These are phyloP conservation scores for Diospyros kaki DNA, from an alignment of 148 eudicot species.

Conservation along the genomic window DNA sequence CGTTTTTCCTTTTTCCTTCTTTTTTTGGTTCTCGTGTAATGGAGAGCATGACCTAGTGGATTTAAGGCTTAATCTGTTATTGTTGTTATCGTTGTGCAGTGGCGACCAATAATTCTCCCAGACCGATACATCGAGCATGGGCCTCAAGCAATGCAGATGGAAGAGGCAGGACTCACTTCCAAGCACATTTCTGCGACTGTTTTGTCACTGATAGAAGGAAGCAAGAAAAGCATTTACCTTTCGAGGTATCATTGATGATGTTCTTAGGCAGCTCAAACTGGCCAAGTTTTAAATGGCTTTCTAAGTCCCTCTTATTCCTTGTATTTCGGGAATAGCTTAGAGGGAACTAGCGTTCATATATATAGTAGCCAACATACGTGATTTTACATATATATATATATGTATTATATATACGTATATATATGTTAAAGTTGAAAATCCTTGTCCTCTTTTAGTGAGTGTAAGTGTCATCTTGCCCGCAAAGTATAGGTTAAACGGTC, in stretches of 20 bases:
- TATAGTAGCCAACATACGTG: neutral
- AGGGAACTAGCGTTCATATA: neutral
- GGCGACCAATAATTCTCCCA: slow-evolving; percentile 44
- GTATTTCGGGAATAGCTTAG: neutral
- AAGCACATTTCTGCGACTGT: slow-evolving; percentile 41
- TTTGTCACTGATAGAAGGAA: slow-evolving; percentile 27
- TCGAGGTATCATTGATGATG: slow-evolving; percentile 5
- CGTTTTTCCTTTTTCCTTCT: no score
- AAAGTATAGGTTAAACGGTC: no score
- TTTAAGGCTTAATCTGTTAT: no score
- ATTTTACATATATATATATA: no score
- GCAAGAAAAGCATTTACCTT: slow-evolving; percentile 21
- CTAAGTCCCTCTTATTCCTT: neutral
- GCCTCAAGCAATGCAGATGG: slow-evolving; percentile 29
- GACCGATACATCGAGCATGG: slow-evolving; percentile 45
- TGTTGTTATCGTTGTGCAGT: slow-evolving; percentile 12
- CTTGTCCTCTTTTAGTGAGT: no score
- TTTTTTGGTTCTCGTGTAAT: no score
- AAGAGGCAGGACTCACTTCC: slow-evolving; percentile 35
- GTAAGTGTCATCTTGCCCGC: no score
- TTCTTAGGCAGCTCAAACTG: neutral
- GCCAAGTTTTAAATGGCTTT: neutral
- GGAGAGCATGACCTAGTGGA: no score
- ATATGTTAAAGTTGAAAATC: no score
- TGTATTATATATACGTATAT: no score